Percentiles rank a stretch among this genome's conserved stretches.
Conservation (phyloP, 148 eudicot genomes). For the Fagopyrum homotropicum region DNA sequence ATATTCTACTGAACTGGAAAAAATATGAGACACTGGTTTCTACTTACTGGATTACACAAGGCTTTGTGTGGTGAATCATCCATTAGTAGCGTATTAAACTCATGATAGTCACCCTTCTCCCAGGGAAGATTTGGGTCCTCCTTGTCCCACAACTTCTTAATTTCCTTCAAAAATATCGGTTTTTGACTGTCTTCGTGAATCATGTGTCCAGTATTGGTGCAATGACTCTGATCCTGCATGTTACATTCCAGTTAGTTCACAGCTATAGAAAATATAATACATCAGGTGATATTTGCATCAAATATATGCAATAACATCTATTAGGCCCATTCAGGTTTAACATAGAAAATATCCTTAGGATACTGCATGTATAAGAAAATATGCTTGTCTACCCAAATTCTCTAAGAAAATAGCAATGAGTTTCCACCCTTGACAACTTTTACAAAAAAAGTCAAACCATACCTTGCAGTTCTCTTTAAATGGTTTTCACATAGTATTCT, state of each 20-base stretch:
- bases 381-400: not conserved
- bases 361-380: not conserved
- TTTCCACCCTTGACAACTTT: no score
- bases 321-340: not conserved
- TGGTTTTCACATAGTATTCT: not conserved
- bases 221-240: constrained; percentile 68
- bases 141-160: constrained; percentile 67
- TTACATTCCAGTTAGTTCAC: not conserved
- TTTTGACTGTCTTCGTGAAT: constrained; percentile 54
- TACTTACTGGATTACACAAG: constrained; percentile 71
- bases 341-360: not conserved
- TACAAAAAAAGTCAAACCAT: not conserved
- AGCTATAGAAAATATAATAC: not conserved
- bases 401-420: no score
- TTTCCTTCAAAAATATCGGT: constrained; percentile 79
- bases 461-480: not conserved
- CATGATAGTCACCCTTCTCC: constrained; percentile 61
- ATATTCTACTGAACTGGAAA: not conserved
- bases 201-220: constrained; percentile 54
- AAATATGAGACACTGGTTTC: not conserved
- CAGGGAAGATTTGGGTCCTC: constrained; percentile 52
- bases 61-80: constrained; percentile 98
- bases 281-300: not conserved
- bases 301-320: not conserved
- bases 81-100: constrained; percentile 69